Evolutionary conservation across 2,329 filamentous ascomycete species (phyloP).

Genomic region (Aspergillus fumigatus): DNA sequence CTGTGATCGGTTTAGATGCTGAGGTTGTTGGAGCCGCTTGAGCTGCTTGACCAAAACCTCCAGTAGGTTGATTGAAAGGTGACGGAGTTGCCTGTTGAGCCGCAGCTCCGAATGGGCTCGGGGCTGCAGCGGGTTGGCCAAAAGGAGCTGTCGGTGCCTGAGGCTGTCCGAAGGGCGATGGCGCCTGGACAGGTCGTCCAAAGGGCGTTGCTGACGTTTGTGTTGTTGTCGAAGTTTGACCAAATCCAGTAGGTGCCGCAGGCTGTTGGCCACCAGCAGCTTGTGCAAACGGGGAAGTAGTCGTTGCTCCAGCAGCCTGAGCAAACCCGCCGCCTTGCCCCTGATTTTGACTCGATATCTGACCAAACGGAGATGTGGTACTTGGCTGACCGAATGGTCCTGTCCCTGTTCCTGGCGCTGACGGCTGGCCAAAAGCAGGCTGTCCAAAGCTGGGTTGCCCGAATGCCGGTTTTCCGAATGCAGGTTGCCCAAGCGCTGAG

Average conservation of each 20-base stretch:
- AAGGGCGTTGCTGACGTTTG: constrained; percentile 23
- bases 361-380: constrained; percentile 42
- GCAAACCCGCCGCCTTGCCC: constrained; percentile 26
- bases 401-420: constrained; percentile 16
- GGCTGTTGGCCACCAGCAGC: constrained; percentile 23
- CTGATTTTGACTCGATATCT: constrained; percentile 26
- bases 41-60: constrained; percentile 22
- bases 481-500: constrained; percentile 21
- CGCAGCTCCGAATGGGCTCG: constrained; percentile 25
- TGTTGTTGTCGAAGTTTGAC: constrained; percentile 17
- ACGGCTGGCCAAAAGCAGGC: constrained; percentile 23
- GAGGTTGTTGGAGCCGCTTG: constrained; percentile 7
- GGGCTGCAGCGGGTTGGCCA: constrained; percentile 23
- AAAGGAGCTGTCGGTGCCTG: constrained; percentile 25
- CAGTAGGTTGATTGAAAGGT: constrained; percentile 33
- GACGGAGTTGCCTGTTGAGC: constrained; percentile 31
- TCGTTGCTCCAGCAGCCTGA: constrained; percentile 14
- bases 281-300: constrained; percentile 32
- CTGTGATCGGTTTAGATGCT: constrained; percentile 8
- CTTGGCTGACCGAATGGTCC: constrained; percentile 34
- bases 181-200: constrained; percentile 27
- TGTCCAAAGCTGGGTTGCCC: constrained; percentile 30
- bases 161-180: constrained; percentile 27
- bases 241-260: constrained; percentile 26
- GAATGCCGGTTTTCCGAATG: constrained; percentile 42